These are phyloP conservation scores for Tylopilus sp. DNA, from an alignment of 768 basidiomycete genomes.

Conservation along the genomic window DNA sequence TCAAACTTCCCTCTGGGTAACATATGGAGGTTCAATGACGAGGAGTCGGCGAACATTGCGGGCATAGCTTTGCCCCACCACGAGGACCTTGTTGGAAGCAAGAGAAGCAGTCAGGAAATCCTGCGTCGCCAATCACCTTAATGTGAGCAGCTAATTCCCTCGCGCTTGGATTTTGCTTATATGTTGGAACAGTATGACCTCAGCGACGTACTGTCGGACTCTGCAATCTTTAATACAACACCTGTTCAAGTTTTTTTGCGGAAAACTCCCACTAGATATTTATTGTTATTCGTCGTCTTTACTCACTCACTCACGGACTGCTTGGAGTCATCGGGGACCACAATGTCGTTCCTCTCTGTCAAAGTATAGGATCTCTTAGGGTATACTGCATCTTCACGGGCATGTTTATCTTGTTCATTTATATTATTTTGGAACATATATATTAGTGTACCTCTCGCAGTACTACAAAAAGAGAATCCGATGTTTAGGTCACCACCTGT, in stretches of 20 bases:
- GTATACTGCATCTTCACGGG: constrained; percentile 33
- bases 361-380: constrained; percentile 31
- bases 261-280: constrained; percentile 27
- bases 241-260: constrained; percentile 10
- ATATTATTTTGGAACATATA: constrained; percentile 36
- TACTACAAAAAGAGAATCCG: constrained; percentile 3
- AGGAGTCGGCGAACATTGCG: constrained; percentile 58
- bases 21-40: constrained; percentile 73
- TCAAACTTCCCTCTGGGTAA: constrained; percentile 39
- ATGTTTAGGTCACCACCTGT: constrained; percentile 1
- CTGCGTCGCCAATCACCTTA: constrained; percentile 28
- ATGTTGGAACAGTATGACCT: neutral
- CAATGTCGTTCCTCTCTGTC: constrained; percentile 21
- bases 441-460: constrained; percentile 29
- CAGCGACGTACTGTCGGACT: neutral
- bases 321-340: constrained; percentile 29
- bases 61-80: constrained; percentile 46
- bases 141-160: constrained; percentile 10
- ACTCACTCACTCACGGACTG: constrained; percentile 29
- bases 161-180: neutral
- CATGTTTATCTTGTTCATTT: constrained; percentile 38
- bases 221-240: constrained; percentile 3
- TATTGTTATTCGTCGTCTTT: constrained; percentile 30
- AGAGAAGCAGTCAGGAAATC: constrained; percentile 40
- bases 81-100: constrained; percentile 38